Evolutionary conservation across 305 asterid species (phyloP).

Genomic region (Solanum hybrid): DNA sequence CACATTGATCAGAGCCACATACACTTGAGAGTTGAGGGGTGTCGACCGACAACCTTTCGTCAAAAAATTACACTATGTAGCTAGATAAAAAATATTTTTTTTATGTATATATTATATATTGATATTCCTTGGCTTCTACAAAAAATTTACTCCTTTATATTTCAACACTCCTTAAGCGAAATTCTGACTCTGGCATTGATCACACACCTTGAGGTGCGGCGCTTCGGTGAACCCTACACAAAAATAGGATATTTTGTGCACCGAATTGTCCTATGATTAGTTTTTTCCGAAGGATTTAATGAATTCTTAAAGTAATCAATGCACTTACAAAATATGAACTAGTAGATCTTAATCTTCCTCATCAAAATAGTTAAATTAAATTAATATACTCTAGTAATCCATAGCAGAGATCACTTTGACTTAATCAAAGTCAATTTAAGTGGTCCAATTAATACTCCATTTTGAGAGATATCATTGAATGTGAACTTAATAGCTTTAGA

Average conservation of each 20-base stretch:
- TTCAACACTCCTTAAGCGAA: too few relatives aligned
- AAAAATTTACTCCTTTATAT: too few relatives aligned
- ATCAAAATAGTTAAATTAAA: not conserved
- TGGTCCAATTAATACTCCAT: not conserved
- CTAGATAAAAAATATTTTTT: too few relatives aligned
- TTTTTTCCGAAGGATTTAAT: not conserved
- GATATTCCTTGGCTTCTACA: not conserved
- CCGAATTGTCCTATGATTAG: rapidly evolving
- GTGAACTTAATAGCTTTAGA: not conserved
- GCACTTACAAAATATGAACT: not conserved
- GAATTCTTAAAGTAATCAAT: not conserved
- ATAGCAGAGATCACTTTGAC: not conserved
- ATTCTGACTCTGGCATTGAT: not conserved
- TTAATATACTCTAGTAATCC: not conserved
- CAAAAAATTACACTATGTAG: not conserved
- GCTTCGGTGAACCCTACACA: not conserved
- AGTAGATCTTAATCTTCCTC: not conserved
- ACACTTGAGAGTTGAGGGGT: not conserved
- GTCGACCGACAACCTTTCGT: not conserved
- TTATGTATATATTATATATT: too few relatives aligned
- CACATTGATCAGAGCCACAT: too few relatives aligned
- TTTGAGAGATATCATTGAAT: not conserved
- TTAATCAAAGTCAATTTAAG: not conserved
- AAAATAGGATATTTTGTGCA: not conserved
- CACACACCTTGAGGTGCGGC: not conserved